phyloP scores from a whole-genome alignment of 148 eudicot genomes.

The Camellia lanceoleosa region DNA sequence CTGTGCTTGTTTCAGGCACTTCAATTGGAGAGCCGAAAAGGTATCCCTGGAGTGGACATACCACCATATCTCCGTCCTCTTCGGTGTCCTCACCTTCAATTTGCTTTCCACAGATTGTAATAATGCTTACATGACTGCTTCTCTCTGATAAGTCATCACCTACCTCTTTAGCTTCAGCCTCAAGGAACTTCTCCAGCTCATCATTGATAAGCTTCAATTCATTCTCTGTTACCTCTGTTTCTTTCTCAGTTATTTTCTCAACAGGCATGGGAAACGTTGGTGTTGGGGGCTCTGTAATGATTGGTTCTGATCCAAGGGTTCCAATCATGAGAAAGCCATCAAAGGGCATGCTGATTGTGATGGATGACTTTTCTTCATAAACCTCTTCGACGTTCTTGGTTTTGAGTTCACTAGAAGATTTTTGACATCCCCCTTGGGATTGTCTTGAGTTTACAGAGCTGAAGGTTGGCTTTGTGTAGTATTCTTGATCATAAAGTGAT shows the following conservation, averaged over 20 bases:
- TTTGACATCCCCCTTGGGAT: slow-evolving; percentile 21
- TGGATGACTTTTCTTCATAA: slow-evolving; percentile 27
- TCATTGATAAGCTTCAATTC: slow-evolving; percentile 56
- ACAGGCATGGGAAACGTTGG: slow-evolving; percentile 45
- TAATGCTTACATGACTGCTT: slow-evolving; percentile 45
- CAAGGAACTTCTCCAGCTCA: slow-evolving; percentile 60
- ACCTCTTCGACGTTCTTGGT: slow-evolving; percentile 16
- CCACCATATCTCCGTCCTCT: slow-evolving; percentile 20
- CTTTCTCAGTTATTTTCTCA: slow-evolving; percentile 33
- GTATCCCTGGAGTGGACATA: slow-evolving; percentile 62
- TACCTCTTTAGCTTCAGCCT: slow-evolving; percentile 34
- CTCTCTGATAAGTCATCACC: slow-evolving; percentile 37
- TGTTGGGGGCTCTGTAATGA: slow-evolving; percentile 50
- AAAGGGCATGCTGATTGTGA: slow-evolving; percentile 27
- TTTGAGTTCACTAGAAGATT: slow-evolving; percentile 18
- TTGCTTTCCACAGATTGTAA: slow-evolving; percentile 36
- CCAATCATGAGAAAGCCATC: slow-evolving; percentile 74
- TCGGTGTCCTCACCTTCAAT: slow-evolving; percentile 31
- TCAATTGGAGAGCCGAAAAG: slow-evolving; percentile 51
- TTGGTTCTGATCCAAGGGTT: slow-evolving; percentile 59
- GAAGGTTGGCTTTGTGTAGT: slow-evolving; percentile 29
- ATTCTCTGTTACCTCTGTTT: slow-evolving; percentile 37
- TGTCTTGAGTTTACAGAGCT: slow-evolving; percentile 24
- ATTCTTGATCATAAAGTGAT: slow-evolving; percentile 32
- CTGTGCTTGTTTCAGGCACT: slow-evolving; percentile 25